Base-by-base conservation (phyloP, 2,329 filamentous ascomycete genomes). In the Hymenoscyphus repandus region DNA sequence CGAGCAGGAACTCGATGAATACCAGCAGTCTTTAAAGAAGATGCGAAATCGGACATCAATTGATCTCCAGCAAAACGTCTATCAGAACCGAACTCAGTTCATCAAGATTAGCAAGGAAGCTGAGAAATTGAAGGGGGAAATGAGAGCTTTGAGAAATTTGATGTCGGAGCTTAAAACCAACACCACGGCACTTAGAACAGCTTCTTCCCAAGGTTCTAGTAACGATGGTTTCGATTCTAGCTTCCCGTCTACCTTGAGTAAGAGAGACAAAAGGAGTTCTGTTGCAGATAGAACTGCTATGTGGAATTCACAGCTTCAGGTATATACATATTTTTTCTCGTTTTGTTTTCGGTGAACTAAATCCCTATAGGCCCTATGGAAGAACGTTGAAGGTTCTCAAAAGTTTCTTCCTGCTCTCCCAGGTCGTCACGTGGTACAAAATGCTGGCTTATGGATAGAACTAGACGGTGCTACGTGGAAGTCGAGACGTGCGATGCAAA, bases 61-160 rank as follows among this genome's bases (percentile, higher is more conserved):
- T 44, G 91, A 97, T 61, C 76, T 99, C 18, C 92, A 97, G 69
- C 89, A 95, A 65, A 97, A 91, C 70, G 87, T 99, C 45, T 92
- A 95, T 70, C 91, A 96, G 69, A 99, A 99, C 69, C 84, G 93
- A 44, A 95, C 90, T 0, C 93, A 97, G 64, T 99, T 99, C 66
- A 97, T 99, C 75, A 95, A 95, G 70, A 97, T 99, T 69, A 96
- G 91, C 67, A 96, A 97, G 70, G 93, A 99, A 72, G 93, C 95
- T 1, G 93, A 99, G 70, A 96, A 96, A 72, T 81, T 99, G 51
- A 97, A 97, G 71, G 82, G 83, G 49, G 93, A 99, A 69, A 97
- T 99, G 93, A 82, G 89, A 47, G 88, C 88, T 6, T 79, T 99
- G 31, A 83, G 88, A 40, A 89, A 89, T 58, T 77, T 97, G 47